Conservation (phyloP, 805 yeast genomes). For the Jamesozyma gamospora region DNA sequence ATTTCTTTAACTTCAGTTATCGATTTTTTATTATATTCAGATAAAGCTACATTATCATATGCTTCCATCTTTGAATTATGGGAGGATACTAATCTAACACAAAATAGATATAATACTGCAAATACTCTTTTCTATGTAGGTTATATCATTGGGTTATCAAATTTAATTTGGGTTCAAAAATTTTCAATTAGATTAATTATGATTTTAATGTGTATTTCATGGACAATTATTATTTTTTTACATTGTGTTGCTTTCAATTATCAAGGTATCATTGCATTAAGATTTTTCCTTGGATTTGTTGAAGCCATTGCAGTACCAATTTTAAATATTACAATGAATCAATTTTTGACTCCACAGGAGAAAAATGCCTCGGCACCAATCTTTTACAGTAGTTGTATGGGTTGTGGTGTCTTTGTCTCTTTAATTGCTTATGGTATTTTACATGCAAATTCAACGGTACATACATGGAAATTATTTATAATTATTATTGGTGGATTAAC, state of each 20-base stretch:
- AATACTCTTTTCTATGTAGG: constrained; percentile 48
- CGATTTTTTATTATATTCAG: constrained; percentile 38
- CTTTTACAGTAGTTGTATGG: constrained; percentile 43
- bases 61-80: constrained; percentile 40
- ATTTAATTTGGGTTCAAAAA: constrained; percentile 36
- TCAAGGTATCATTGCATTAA: constrained; percentile 37
- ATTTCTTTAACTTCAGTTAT: constrained; percentile 32
- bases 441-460: constrained; percentile 17
- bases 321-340: constrained; percentile 39
- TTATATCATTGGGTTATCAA: constrained; percentile 35
- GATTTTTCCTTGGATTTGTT: constrained; percentile 44
- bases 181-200: constrained; percentile 35
- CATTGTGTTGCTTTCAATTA: constrained; percentile 38
- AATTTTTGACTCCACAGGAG: constrained; percentile 39
- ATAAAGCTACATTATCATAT: constrained; percentile 43
- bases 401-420: constrained; percentile 43
- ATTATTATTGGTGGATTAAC: constrained; percentile 50
- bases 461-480: constrained; percentile 45
- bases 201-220: constrained; percentile 29
- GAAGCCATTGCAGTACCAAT: constrained; percentile 38
- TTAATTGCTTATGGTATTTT: constrained; percentile 37
- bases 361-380: constrained; percentile 45
- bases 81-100: constrained; percentile 36
- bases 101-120: constrained; percentile 37
- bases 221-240: constrained; percentile 40